Base-by-base conservation (phyloP, 2,329 filamentous ascomycete species). In the Phaeosphaeriaceae sp. region DNA sequence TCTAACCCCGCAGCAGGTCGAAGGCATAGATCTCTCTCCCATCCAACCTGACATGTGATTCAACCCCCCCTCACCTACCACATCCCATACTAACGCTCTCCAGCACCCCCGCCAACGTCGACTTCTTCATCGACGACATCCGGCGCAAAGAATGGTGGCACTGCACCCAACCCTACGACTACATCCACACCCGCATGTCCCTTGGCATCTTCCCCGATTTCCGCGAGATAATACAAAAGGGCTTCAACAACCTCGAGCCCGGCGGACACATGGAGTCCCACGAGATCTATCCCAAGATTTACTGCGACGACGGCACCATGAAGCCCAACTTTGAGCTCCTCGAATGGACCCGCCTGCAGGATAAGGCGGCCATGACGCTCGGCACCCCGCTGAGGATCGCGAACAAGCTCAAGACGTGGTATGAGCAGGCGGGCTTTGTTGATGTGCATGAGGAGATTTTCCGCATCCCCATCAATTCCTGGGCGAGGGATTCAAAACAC, bases 111-210 rank as follows among this genome's bases (percentile, higher is more conserved):
- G 84, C 85, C 19, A 93, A 93, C 61, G 88, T 92, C 15, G 85
- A 87, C 61, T 93, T 93, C 64, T 87, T 87, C 59, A 84, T 93
- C 47, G 89, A 92, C 69, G 90, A 93, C 70, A 82, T 84, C 51
- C 86, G 88, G 68, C 79, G 82, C 1, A 79, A 62, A 10, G 84
- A 89, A 54, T 88, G 86, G 86, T 78, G 85, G 77, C 70, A 86
- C 77, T 77, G 81, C 5, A 56, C 53, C 21, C 57, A 67, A 11
- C 67, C 77, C 62, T 82, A 88, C 66, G 86, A 89, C 73, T 84
- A 84, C 58, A 82, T 90, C 56, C 87, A 89, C 73, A 82, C 85
- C 1, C 82, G 85, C 46, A 79, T 86, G 65, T 81, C 90, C 76
- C 79, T 81, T 1, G 88, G 88, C 20, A 81, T 83, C 48, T 83